Conservation (phyloP, 192 early-diverging fungal species). For the Coemansia sp. region DNA sequence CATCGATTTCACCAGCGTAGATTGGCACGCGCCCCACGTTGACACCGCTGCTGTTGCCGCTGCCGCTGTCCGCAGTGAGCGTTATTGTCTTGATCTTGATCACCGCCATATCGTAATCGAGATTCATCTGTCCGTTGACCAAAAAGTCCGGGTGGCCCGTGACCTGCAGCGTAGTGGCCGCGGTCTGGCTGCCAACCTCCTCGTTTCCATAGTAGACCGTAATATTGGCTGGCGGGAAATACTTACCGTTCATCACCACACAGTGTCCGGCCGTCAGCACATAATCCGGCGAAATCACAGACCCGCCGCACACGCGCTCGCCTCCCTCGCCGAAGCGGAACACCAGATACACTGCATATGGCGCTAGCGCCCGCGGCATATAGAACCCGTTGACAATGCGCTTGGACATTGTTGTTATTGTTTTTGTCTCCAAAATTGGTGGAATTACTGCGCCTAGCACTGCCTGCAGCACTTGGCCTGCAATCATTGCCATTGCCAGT, state of each 20-base stretch:
- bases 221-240: constrained; percentile 12
- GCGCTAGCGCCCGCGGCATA: constrained; percentile 7
- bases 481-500: neutral
- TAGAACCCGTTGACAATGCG: constrained; percentile 19
- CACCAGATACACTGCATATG: constrained; percentile 9
- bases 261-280: constrained; percentile 35
- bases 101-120: constrained; percentile 24
- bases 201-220: constrained; percentile 15
- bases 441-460: constrained; percentile 2
- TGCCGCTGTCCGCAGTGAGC: neutral
- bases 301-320: constrained; percentile 21
- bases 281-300: constrained; percentile 15
- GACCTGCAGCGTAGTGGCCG: neutral
- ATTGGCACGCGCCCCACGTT: constrained; percentile 5
- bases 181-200: neutral
- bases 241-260: constrained; percentile 5
- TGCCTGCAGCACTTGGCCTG: neutral
- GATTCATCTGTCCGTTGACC: constrained; percentile 1
- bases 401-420: neutral
- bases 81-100: constrained; percentile 6
- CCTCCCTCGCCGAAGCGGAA: neutral
- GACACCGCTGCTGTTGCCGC: too few relatives aligned
- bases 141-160: constrained; percentile 15
- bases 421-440: neutral
- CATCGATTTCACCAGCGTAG: constrained; percentile 8